Base-by-base conservation (phyloP, 768 basidiomycete species). In the Coprinopsis cinerea region DNA sequence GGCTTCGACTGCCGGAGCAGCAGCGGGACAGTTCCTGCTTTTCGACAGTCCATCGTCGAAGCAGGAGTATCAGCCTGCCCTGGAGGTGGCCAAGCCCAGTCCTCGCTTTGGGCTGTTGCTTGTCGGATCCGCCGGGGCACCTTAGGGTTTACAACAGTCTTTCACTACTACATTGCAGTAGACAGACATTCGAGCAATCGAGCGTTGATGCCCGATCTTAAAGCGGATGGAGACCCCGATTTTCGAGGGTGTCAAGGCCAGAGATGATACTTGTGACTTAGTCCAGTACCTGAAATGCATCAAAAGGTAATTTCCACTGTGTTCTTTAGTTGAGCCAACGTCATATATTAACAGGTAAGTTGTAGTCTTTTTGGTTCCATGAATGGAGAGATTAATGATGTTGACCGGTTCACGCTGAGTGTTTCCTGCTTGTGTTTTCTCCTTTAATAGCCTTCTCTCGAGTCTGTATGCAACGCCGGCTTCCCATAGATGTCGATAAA, bases 91-190 rank as follows among this genome's bases (percentile, higher is more conserved):
- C 18, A 87, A 85, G 55, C 79, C 87, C 15, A 81, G 82, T 34
- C 74, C 85, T 36, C 74, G 89, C 50, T 88, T 92, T 65, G 86
- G 86, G 14, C 68, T 90, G 59, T 66, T 92, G 40, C 72, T 89
- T 49, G 72, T 87, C 50, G 42, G 39, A 39, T 45, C 25, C 25
- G 34, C 35, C 15, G 50, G 37, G 43, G 46, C 37, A n/a, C 44
- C 44, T 23, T 45, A 32, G 18, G n/a, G n/a, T n/a, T 27, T 18
- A 15, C 4, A 32, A 13, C 22, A 7, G 25, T 7, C 9, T 7
- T 28, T 20, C 44, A 32, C 4, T 32, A 10, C 18, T 11, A 43
- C n/a, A n/a, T n/a, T n/a, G n/a, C n/a, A n/a, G n/a, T n/a, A n/a
- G n/a, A n/a, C n/a, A n/a, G n/a, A n/a, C n/a, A n/a, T n/a, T n/a